Evolutionary conservation across 2,329 filamentous ascomycete genomes (phyloP), one percentile per base, ranked within the genome.

Genomic region (Colletotrichum somersetense): DNA sequence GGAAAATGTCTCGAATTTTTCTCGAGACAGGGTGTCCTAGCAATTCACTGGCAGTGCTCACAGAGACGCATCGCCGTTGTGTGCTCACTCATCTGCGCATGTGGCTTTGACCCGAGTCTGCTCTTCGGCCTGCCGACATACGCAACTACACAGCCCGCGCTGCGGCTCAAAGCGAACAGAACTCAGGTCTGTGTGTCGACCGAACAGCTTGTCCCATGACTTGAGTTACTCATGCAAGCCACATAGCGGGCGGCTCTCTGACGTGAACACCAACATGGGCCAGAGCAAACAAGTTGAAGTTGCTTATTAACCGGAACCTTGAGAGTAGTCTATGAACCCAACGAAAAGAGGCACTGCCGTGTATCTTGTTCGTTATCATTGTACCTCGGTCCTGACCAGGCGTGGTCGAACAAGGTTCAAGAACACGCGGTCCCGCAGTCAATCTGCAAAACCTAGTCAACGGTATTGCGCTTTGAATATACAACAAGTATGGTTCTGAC

Each of bases 131-230:
- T 48, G 55, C 62, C 38, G 30, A 38, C 57, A 44, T 56, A 62
- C 64, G 64, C 53, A 71, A n/a, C 33, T 30, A 16, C 57, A 62
- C 44, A 71, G 68, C 50, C 68, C 42, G 23, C 65, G 58, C 35
- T 58, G 58, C 42, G 64, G 52, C 57, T 71, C 64, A 52, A 56
- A 40, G 48, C 63, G 33, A 66, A 62, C 48, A 50, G 8, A 46
- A 38, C n/a, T 38, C 52, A 18, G 42, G 65, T 59, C 59, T 50
- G 66, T 69, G 65, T 46, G 20, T 35, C 52, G 40, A 42, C 61
- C 42, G 66, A 69, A 72, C 66, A 38, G 61, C 69, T 72, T 66
- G 42, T 72, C 69, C 50, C 53, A 64, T 72, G 58, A 64, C 52
- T 53, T 16, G 20, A 26, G 18, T 33, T 6, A 8, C 6, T 67